These are phyloP conservation scores for Sphaerobolus stellatus DNA, from an alignment of 1,284 basidiomycete genomes.

Conservation along the genomic window DNA sequence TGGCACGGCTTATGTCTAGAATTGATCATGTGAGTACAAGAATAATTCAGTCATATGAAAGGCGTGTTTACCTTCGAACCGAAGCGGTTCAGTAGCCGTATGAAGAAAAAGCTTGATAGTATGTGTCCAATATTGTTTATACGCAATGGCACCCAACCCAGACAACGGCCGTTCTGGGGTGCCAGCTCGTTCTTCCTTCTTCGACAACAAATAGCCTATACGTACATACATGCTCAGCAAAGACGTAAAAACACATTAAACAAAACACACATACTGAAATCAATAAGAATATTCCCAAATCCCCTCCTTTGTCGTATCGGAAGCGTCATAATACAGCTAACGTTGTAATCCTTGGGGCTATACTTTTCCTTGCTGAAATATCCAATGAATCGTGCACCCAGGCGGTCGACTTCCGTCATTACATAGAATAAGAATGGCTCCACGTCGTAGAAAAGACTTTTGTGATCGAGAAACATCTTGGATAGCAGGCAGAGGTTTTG, in stretches of 20 bases:
- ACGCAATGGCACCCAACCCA: slow-evolving; percentile 85
- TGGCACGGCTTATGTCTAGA: slow-evolving; percentile 81
- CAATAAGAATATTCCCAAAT: slow-evolving; percentile 94
- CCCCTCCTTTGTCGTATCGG: slow-evolving; percentile 93
- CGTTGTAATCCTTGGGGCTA: slow-evolving; percentile 93
- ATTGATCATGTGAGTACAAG: not conserved
- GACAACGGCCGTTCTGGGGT: slow-evolving; percentile 94
- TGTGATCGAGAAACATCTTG: slow-evolving; percentile 99
- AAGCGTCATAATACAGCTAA: slow-evolving; percentile 99
- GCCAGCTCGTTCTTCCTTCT: slow-evolving; percentile 86
- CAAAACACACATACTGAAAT: slow-evolving; percentile 76
- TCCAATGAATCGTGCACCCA: slow-evolving; percentile 92
- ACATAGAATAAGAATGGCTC: slow-evolving; percentile 99
- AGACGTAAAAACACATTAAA: not conserved
- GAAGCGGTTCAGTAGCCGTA: slow-evolving; percentile 57
- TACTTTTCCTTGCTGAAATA: slow-evolving; percentile 99
- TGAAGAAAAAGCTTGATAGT: slow-evolving; percentile 83
- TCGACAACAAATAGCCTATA: slow-evolving; percentile 95
- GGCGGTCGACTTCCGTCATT: slow-evolving; percentile 88
- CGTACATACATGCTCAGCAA: too few relatives aligned
- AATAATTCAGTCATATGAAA: not conserved
- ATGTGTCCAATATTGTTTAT: slow-evolving; percentile 94
- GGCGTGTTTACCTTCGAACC: slow-evolving; percentile 69
- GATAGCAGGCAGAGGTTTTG: slow-evolving; percentile 98
- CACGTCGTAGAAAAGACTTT: slow-evolving; percentile 99